These are phyloP conservation scores for Perkinsus marinus DNA, from an alignment of 169 alveolate genomes.

Conservation along the genomic window DNA sequence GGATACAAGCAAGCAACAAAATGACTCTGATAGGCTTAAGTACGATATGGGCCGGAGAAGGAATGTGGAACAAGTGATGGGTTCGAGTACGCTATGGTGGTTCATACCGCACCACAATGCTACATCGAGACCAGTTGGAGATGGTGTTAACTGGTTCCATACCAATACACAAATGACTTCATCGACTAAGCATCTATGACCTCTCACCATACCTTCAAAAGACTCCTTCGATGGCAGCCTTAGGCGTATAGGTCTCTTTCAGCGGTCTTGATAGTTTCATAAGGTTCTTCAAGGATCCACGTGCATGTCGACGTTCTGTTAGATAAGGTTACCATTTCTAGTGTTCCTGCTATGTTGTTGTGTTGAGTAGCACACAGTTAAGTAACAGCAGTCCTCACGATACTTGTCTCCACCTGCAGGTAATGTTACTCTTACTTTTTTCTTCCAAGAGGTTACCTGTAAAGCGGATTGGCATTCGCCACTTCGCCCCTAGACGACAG, in stretches of 20 bases:
- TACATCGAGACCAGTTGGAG: conserved; percentile 64
- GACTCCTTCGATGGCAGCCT: too few relatives aligned
- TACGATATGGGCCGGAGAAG: background rate
- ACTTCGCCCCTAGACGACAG: background rate
- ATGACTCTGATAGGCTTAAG: background rate
- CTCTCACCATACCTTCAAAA: background rate
- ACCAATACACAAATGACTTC: background rate
- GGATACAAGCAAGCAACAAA: background rate
- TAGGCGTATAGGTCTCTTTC: too few relatives aligned
- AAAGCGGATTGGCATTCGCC: background rate
- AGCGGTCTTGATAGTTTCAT: too few relatives aligned
- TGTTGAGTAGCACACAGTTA: too few relatives aligned
- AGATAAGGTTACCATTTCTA: background rate
- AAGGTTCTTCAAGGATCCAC: too few relatives aligned
- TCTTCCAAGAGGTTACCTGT: background rate
- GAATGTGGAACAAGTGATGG: conserved; percentile 31
- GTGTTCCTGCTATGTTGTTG: background rate
- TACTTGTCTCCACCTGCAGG: background rate
- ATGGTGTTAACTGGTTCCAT: conserved; percentile 59
- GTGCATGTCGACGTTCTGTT: too few relatives aligned
- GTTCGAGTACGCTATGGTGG: conserved; percentile 62
- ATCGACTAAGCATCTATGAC: background rate
- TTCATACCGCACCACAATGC: conserved; percentile 59
- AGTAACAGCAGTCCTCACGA: too few relatives aligned
- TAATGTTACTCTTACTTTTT: background rate